Evolutionary conservation across 306 rosid species (phyloP).

Genomic region (Dalbergia cochinchinensis): DNA sequence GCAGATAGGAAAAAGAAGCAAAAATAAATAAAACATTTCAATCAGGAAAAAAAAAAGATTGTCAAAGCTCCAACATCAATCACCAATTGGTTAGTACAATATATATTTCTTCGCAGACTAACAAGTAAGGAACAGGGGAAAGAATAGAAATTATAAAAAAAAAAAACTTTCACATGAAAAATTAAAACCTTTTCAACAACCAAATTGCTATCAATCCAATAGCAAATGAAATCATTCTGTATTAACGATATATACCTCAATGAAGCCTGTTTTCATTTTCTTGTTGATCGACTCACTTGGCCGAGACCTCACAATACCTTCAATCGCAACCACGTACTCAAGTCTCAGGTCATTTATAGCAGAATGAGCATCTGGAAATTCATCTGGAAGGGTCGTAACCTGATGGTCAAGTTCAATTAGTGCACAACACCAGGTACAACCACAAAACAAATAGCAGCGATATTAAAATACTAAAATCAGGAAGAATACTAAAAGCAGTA

Average conservation of each 20-base stretch:
- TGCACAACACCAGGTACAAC: slow-evolving; percentile 1
- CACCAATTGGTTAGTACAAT: slow-evolving; percentile 11
- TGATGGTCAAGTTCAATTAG: slow-evolving; percentile 49
- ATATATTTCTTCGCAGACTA: slow-evolving; percentile 12
- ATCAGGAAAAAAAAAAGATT: not conserved
- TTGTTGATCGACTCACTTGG: slow-evolving; percentile 80
- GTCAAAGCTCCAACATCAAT: not conserved
- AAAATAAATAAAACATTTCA: slow-evolving; percentile 5
- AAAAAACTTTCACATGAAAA: slow-evolving; percentile 5
- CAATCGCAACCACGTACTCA: slow-evolving; percentile 91
- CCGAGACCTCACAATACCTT: slow-evolving; percentile 81
- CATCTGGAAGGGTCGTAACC: slow-evolving; percentile 95
- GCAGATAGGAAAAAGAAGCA: not conserved
- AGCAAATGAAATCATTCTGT: not conserved
- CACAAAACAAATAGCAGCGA: slow-evolving; percentile 11
- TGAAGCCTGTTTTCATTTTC: slow-evolving; percentile 85
- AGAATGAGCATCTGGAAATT: slow-evolving; percentile 82
- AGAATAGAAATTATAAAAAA: slow-evolving; percentile 3
- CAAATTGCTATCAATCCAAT: slow-evolving; percentile 4
- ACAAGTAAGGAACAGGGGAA: slow-evolving; percentile 27
- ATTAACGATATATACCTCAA: slow-evolving; percentile 65
- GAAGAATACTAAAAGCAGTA: not conserved
- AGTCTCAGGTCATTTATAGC: slow-evolving; percentile 72
- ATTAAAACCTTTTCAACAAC: not conserved
- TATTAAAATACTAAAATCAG: slow-evolving; percentile 18